These are phyloP conservation scores for Cryptococcus wingfieldii DNA, from an alignment of 1,284 basidiomycete species.

Conservation along the genomic window DNA sequence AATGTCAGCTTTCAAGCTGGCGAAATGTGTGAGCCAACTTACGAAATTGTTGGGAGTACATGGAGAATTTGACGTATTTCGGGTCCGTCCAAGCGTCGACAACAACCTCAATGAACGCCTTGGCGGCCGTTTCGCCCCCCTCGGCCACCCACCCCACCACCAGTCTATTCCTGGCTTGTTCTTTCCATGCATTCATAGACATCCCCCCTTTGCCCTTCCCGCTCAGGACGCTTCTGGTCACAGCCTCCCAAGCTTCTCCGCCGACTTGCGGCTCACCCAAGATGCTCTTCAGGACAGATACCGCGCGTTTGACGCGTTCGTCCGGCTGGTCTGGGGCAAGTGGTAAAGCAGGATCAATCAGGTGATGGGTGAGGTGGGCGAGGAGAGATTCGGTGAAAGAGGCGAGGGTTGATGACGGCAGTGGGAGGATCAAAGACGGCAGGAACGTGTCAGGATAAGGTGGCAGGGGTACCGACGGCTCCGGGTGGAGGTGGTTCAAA, in stretches of 20 bases:
- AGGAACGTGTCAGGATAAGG: constrained; percentile 52
- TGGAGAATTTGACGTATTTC: constrained; percentile 45
- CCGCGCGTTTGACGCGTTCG: constrained; percentile 19
- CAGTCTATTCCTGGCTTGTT: constrained; percentile 23
- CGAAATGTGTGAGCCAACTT: constrained; percentile 8
- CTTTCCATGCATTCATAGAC: constrained; percentile 3
- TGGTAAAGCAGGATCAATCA: not conserved
- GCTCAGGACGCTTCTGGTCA: constrained; percentile 13
- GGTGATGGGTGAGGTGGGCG: constrained; percentile 18
- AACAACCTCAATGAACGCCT: constrained; percentile 33
- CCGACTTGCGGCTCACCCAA: constrained; percentile 25
- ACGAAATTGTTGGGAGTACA: constrained; percentile 43
- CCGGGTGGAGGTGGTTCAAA: constrained; percentile 52
- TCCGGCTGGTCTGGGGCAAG: constrained; percentile 19
- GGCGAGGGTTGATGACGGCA: constrained; percentile 49
- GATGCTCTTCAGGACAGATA: constrained; percentile 19
- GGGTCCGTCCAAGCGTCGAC: constrained; percentile 46
- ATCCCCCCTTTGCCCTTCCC: constrained; percentile 1
- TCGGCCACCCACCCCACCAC: constrained; percentile 32
- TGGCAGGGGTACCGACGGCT: constrained; percentile 55
- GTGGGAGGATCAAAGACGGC: constrained; percentile 63
- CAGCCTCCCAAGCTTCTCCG: constrained; percentile 33
- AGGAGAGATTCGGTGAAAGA: constrained; percentile 25
- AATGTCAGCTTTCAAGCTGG: not conserved
- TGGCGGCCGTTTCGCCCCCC: constrained; percentile 49